Conservation (phyloP, 768 basidiomycete species). For the Kwoniella mangroviensis region DNA sequence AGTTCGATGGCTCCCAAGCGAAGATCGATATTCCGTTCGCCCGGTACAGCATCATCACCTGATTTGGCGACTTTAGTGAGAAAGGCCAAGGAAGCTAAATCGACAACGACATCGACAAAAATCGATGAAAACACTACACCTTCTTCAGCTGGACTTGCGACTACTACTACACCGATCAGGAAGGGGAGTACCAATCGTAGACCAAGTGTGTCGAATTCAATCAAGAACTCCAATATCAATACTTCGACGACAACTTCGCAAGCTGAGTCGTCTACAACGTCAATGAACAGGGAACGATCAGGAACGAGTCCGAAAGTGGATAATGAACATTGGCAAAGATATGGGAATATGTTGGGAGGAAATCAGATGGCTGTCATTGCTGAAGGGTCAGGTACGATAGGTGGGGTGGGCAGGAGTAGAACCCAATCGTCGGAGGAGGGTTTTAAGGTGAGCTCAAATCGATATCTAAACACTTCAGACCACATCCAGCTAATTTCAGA, state of each 20-base stretch:
- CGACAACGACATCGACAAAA: not conserved
- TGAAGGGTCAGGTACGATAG: conserved; percentile 23
- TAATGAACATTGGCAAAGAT: conserved; percentile 28
- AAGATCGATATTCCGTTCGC: conserved; percentile 81
- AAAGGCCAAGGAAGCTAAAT: conserved; percentile 71
- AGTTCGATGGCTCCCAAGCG: conserved; percentile 62
- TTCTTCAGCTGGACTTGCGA: conserved; percentile 12
- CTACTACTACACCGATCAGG: not conserved
- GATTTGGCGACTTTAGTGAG: conserved; percentile 84
- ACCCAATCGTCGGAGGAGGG: conserved; percentile 32
- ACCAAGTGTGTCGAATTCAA: not conserved
- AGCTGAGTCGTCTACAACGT: conserved; percentile 6
- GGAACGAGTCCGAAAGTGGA: not conserved
- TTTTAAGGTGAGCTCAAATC: conserved; percentile 40
- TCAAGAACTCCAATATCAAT: not conserved
- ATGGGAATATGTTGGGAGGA: conserved; percentile 23
- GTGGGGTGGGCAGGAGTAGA: conserved; percentile 14
- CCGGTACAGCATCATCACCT: conserved; percentile 88
- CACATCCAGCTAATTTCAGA: not conserved
- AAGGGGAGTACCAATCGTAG: conserved; percentile 1
- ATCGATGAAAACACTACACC: not conserved
- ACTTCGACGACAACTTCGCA: not conserved
- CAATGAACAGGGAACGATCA: conserved; percentile 15
- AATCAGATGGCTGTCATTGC: conserved; percentile 30
- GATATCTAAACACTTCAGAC: not conserved